Evolutionary conservation across 768 basidiomycete species (phyloP), one percentile per base, ranked within the genome.

Genomic region (Suillus americanus): DNA sequence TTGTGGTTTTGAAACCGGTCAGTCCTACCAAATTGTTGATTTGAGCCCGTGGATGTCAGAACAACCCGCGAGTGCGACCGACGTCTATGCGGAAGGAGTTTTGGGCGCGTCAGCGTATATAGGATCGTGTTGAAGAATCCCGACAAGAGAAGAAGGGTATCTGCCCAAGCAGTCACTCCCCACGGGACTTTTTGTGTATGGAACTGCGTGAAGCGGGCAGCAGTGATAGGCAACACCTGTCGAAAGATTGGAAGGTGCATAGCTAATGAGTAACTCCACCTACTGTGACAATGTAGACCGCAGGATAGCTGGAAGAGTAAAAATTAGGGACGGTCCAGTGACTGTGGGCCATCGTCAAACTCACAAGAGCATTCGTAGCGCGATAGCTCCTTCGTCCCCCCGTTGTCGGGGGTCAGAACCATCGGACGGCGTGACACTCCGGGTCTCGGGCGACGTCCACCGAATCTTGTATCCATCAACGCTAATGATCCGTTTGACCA

Each of bases 281-380:
- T 64, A 79, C 73, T 70, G 78, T 75, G 41, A 72, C 65, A 41
- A 80, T 77, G 66, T 83, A 83, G 20, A 82, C 76, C 12, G 79
- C 74, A 33, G 83, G 84, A 64, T 84, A 84, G 66, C 83, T 84
- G 64, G 10, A 2, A 62, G 35, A 16, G 40, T 25, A 61, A 54
- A 33, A 6, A 51, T 70, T 20, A 70, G 60, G 10, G 41, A 30
- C 18, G 20, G 10, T 20, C 2, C 10, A 20, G 28, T 59, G 57
- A 59, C n/a, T 38, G 25, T 61, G 61, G 48, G 61, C 6, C 20
- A 59, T 30, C 5, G 5, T 28, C 25, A 20, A 57, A 74, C 83
- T 71, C 65, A 85, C 83, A 80, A 82, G n/a, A 84, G 72, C 80
- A 84, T 80, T 37, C 79, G 72, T 43, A 78, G 73, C 12, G 83